Base-by-base conservation (phyloP, 768 basidiomycete genomes). In the Boletus insuetus region DNA sequence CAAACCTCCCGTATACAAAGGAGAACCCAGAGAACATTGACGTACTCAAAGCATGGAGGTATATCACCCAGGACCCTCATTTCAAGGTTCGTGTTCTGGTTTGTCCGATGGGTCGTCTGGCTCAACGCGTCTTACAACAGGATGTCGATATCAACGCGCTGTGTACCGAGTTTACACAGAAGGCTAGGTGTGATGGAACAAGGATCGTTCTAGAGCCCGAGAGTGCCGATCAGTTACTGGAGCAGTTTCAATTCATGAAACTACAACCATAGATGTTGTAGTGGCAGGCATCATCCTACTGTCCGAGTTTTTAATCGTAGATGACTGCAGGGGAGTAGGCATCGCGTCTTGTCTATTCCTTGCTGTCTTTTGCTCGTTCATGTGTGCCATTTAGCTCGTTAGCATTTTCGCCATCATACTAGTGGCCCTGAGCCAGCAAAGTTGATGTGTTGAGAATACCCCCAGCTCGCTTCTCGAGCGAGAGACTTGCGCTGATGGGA, bases 181-280 rank as follows among this genome's bases (percentile, higher is more conserved):
- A 93, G 74, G 91, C 91, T 45, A 79, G 83, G 42, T 94, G 91
- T 64, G 91, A 92, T 56, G 91, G 91, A 39, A 84, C 83, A 26
- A 90, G 88, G 73, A 86, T 91, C 38, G 91, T 92, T 20, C 71
- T 93, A 47, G 88, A 82, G 57, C 76, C 77, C 8, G 69, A 75
- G 54, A 71, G 76, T 35, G 73, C 80, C 53, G 70, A 68, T 51
- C 72, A 75, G 38, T 69, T 80, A 45, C 70, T 81, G 55, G 76
- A 79, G 59, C 71, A 64, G 46, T 72, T 80, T 38, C 26, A 29
- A 29, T 1, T 9, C 9, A 65, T 72, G 52, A 70, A 71, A 50
- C 39, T 49, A 24, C 50, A 29, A 44, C 64, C 53, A 14, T 43
- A 55, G 45, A 39, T 58, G 39, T 24, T 39, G 34, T 12, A 38